Percentiles rank a stretch among this genome's conserved stretches.
These are phyloP conservation scores for Melampsora americana DNA, from an alignment of 1,284 basidiomycete species.

Conservation along the genomic window DNA sequence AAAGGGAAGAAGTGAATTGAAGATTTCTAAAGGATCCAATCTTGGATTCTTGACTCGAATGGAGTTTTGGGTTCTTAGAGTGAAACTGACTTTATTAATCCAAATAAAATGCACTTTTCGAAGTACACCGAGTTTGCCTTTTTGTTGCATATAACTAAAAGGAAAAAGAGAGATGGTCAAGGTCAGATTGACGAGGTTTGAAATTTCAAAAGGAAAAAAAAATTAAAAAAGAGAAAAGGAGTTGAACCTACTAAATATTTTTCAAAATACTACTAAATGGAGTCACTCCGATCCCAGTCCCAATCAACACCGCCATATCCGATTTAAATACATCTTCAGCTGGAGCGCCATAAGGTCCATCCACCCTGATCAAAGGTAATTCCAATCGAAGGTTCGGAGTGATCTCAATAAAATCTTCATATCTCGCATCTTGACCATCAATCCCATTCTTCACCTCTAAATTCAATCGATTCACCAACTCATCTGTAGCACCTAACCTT, in stretches of 20 bases:
- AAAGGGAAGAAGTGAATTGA: too few species aligned
- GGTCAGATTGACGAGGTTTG: conserved; percentile 36
- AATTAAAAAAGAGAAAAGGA: background rate
- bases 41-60: too few species aligned
- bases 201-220: background rate
- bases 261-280: conserved; percentile 87
- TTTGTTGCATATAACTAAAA: conserved; percentile 68
- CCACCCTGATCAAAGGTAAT: conserved; percentile 71
- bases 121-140: conserved; percentile 69
- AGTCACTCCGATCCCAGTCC: conserved; percentile 78
- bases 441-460: conserved; percentile 68
- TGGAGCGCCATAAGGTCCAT: conserved; percentile 79
- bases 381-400: conserved; percentile 53
- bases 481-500: conserved; percentile 72
- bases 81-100: conserved; percentile 63
- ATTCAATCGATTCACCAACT: conserved; percentile 70
- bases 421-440: conserved; percentile 59
- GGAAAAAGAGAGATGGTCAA: too few species aligned
- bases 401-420: conserved; percentile 75
- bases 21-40: too few species aligned
- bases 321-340: conserved; percentile 81
- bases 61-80: background rate
- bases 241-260: conserved; percentile 67
- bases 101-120: conserved; percentile 85
- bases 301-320: conserved; percentile 81